Base-by-base conservation (phyloP, 495 filamentous ascomycete genomes). In the Chaetomium fimeti region DNA sequence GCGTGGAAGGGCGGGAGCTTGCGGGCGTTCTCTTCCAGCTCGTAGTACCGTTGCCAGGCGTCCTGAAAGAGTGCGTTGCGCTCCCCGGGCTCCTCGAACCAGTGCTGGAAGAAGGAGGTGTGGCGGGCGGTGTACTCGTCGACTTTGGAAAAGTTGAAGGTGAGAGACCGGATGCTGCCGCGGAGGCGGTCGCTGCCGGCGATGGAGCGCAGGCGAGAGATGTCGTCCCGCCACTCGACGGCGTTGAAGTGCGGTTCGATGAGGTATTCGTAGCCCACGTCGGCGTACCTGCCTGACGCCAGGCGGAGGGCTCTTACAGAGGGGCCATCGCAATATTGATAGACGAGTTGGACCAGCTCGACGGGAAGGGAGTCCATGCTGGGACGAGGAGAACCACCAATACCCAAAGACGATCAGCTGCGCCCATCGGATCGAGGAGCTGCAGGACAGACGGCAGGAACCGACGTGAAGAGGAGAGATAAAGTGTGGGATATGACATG, bases 321-420 rank as follows among this genome's bases (percentile, higher is more conserved):
- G 43, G 72, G 57, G 22, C 63, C 61, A 55, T 80, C 79, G 69
- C 78, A 81, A 63, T 74, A 73, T 48, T 75, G 68, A 63, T 75
- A 82, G 67, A 82, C 74, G 69, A 80, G 77, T 64, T 75, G 72
- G 45, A 82, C 61, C 52, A 82, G 75, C 75, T 82, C 79, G 57
- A 80, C 78, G 13, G 79, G 79, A 49, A 81, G 73, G 58, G 51
- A 61, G 52, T 76, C 72, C 74, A 76, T 76, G 36, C 57, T 72
- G 68, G 60, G 7, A 42, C 43, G 13, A 48, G 45, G 40, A 25
- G 59, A 51, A 64, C 58, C 57, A 66, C 43, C 32, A 38, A 25
- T n/a, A 54, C 52, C 62, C 32, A 54, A 38, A 65, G 36, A 58
- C 24, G 38, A 29, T 57, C 57, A 60, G 56, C 32, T 54, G 45